A percentile compares a stretch with the other conserved stretches of the same genome.
Conservation (phyloP, 2,329 filamentous ascomycete species). For the Achaetomium macrosporum region DNA sequence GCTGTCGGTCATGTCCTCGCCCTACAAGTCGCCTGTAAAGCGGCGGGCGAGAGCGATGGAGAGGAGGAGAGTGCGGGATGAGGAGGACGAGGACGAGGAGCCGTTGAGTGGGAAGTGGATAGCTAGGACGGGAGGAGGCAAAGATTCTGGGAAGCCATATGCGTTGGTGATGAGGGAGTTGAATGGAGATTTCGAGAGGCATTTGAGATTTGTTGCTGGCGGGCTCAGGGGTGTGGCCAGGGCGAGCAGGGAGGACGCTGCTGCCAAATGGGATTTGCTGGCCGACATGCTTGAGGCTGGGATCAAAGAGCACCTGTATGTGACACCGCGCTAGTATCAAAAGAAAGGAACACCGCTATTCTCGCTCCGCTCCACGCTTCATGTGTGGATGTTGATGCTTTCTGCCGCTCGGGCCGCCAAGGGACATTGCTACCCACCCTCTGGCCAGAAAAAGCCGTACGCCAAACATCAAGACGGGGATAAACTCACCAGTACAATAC, state of each 20-base stretch:
- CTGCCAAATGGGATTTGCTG: slow-evolving; percentile 69
- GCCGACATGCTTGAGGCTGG: slow-evolving; percentile 69
- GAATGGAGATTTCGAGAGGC: slow-evolving; percentile 56
- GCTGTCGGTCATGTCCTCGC: slow-evolving; percentile 33
- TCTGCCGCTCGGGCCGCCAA: no score
- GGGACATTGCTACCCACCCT: no score
- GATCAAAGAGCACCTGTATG: slow-evolving; percentile 18
- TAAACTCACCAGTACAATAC: no score
- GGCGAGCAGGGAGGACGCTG: slow-evolving; percentile 56
- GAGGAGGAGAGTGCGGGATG: slow-evolving; percentile 26
- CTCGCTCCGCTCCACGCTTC: no score
- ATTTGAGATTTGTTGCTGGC: slow-evolving; percentile 64
- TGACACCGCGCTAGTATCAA: no score
- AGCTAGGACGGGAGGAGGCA: background rate
- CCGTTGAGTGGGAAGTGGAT: slow-evolving; percentile 20
- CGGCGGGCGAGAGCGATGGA: slow-evolving; percentile 10
- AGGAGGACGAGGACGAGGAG: slow-evolving; percentile 26
- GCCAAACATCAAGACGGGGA: no score
- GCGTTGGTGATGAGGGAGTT: slow-evolving; percentile 50
- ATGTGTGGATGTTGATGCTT: no score
- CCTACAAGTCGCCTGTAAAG: slow-evolving; percentile 18
- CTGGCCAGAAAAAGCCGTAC: no score
- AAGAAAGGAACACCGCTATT: no score
- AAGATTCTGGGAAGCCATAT: slow-evolving; percentile 37
- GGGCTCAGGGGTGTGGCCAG: slow-evolving; percentile 71